Percentiles rank a stretch among this genome's conserved stretches.
Evolutionary conservation across 1,284 basidiomycete genomes (phyloP).

Genomic region (Ceratobasidium sp.): DNA sequence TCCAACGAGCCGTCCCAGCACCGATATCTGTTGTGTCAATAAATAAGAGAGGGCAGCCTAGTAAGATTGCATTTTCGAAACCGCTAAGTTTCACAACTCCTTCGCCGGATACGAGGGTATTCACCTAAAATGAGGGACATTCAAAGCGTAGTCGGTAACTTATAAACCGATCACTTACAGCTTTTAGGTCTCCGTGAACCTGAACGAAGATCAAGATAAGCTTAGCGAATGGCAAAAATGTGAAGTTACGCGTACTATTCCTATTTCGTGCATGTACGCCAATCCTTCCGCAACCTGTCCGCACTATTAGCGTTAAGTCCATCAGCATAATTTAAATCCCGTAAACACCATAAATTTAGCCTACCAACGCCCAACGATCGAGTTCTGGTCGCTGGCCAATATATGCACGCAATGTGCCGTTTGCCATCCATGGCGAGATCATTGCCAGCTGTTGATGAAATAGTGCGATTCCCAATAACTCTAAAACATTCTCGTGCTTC

Average conservation of each 20-base stretch:
- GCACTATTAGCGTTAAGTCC: background rate
- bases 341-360: background rate
- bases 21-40: slow-evolving; percentile 4
- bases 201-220: background rate
- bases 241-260: background rate
- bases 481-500: slow-evolving; percentile 13
- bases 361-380: background rate
- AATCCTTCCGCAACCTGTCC: background rate
- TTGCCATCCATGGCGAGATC: slow-evolving; percentile 31
- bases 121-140: background rate
- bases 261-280: slow-evolving; percentile 3
- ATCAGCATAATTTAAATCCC: background rate
- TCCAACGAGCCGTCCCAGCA: slow-evolving; percentile 11
- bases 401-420: background rate
- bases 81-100: slow-evolving; percentile 16
- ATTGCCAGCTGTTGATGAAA: background rate
- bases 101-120: slow-evolving; percentile 14
- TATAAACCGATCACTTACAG: background rate
- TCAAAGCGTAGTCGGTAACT: background rate
- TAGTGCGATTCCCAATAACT: background rate
- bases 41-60: background rate
- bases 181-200: slow-evolving; percentile 26
- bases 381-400: background rate
- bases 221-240: too few species aligned
- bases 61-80: slow-evolving; percentile 19